Conservation (phyloP, 257 asterid species). For the Nicotiana obtusifolia region DNA sequence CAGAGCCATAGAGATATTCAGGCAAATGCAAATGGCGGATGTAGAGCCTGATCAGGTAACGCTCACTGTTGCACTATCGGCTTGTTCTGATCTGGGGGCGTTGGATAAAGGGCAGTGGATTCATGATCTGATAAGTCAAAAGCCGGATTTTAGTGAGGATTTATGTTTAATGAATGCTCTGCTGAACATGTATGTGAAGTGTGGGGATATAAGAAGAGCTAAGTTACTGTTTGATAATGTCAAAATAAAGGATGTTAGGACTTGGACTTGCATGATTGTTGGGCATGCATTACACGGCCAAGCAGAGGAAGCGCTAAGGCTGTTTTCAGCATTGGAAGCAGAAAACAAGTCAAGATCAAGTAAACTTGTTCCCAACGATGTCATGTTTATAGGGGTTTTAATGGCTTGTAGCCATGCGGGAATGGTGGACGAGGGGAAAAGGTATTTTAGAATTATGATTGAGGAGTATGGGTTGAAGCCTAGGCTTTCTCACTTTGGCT, state of each 20-base stretch:
- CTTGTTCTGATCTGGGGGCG: slow-evolving; percentile 26
- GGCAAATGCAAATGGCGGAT: slow-evolving; percentile 13
- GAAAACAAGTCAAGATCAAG: background rate
- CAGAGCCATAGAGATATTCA: slow-evolving; percentile 18
- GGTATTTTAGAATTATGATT: slow-evolving; percentile 16
- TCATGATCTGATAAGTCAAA: slow-evolving; percentile 12
- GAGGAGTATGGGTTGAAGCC: slow-evolving; percentile 22
- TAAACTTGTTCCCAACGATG: slow-evolving; percentile 14
- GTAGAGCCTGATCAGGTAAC: slow-evolving; percentile 29
- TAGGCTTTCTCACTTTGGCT: slow-evolving; percentile 22
- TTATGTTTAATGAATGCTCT: slow-evolving; percentile 17
- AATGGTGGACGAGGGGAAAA: slow-evolving; percentile 22
- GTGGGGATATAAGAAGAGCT: slow-evolving; percentile 27
- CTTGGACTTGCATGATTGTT: slow-evolving; percentile 34
- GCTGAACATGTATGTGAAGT: slow-evolving; percentile 25
- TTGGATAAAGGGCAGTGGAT: slow-evolving; percentile 21
- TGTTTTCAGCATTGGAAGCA: slow-evolving; percentile 22
- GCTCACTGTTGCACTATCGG: slow-evolving; percentile 16
- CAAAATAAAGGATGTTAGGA: slow-evolving; percentile 19
- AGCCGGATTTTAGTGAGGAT: background rate
- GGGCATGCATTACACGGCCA: slow-evolving; percentile 31
- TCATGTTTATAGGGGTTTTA: slow-evolving; percentile 20
- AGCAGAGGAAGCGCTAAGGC: slow-evolving; percentile 20
- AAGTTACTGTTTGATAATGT: slow-evolving; percentile 12
- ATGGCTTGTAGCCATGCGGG: slow-evolving; percentile 29